Evolutionary conservation across 1,139 yeast species (phyloP).

Genomic region (Geotrichum histeridarum): DNA sequence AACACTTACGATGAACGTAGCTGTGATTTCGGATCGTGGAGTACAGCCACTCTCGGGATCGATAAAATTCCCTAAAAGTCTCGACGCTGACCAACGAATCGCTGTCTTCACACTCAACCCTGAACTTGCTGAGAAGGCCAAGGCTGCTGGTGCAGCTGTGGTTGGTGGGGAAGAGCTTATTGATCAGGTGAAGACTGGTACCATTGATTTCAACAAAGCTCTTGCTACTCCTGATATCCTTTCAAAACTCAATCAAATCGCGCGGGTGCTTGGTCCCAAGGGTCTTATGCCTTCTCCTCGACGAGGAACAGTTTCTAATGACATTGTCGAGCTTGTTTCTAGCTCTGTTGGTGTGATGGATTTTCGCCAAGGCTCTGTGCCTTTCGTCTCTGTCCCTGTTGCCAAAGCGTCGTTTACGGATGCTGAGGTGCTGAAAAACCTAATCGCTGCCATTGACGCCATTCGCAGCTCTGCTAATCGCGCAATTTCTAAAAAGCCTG

Average conservation of each 20-base stretch:
- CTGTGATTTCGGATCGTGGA: conserved; percentile 74
- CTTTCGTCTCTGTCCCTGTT: conserved; percentile 55
- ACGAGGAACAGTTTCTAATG: conserved; percentile 80
- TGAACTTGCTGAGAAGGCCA: conserved; percentile 50
- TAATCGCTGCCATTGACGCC: conserved; percentile 64
- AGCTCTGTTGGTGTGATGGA: conserved; percentile 59
- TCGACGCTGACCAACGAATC: conserved; percentile 55
- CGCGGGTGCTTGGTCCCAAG: conserved; percentile 77
- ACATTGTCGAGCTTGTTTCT: conserved; percentile 51
- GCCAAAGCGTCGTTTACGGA: conserved; percentile 69
- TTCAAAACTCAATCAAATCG: conserved; percentile 53
- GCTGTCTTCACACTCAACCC: conserved; percentile 63
- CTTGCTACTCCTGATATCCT: conserved; percentile 82
- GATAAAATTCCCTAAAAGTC: conserved; percentile 70
- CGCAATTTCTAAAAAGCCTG: conserved; percentile 53
- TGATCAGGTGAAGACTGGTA: conserved; percentile 55
- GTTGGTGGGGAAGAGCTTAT: conserved; percentile 74
- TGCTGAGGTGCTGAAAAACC: conserved; percentile 65
- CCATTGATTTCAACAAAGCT: conserved; percentile 65
- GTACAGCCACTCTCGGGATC: conserved; percentile 69
- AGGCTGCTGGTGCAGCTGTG: conserved; percentile 51
- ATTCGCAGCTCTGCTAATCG: conserved; percentile 54
- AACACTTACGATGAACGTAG: conserved; percentile 60
- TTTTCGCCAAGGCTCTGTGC: conserved; percentile 58
- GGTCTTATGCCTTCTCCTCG: conserved; percentile 86